These are phyloP conservation scores for Hymenoscyphus fructigenus DNA, from an alignment of 2,329 filamentous ascomycete genomes.

Conservation along the genomic window DNA sequence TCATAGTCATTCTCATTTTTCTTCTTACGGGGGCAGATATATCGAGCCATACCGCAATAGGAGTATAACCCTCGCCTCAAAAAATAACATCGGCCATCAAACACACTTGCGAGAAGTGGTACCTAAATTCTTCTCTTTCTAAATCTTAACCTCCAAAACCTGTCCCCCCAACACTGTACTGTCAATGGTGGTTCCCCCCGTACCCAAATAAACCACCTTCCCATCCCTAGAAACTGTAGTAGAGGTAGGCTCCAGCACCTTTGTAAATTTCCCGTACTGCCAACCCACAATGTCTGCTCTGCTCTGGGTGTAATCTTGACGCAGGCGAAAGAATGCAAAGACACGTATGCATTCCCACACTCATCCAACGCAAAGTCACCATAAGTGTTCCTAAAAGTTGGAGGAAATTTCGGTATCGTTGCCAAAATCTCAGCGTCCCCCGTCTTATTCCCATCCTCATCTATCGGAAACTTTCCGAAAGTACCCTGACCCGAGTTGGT, in stretches of 20 bases:
- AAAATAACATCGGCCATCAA: too few relatives aligned
- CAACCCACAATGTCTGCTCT: not conserved
- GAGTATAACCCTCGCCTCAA: too few relatives aligned
- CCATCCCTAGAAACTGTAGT: not conserved
- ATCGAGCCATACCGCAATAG: too few relatives aligned
- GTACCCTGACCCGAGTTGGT: conserved; percentile 6
- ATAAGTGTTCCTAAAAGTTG: not conserved
- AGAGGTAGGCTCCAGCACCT: not conserved
- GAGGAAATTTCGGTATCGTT: not conserved
- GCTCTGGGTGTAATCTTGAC: not conserved
- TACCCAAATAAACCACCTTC: not conserved
- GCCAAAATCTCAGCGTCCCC: not conserved
- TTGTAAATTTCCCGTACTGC: not conserved
- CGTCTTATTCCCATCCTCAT: conserved; percentile 2
- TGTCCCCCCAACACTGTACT: not conserved
- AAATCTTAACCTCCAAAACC: not conserved
- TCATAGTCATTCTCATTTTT: too few relatives aligned
- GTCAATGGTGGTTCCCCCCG: not conserved
- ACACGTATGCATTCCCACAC: not conserved
- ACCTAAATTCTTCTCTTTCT: too few relatives aligned
- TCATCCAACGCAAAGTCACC: not conserved
- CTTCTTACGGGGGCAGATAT: too few relatives aligned
- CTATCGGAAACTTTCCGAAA: conserved; percentile 8
- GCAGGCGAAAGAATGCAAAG: not conserved
- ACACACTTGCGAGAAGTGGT: too few relatives aligned